Percentiles rank a stretch among this genome's conserved stretches.
Evolutionary conservation across 1,139 yeast species (phyloP).

Genomic region (Yamadazyma atlantica): DNA sequence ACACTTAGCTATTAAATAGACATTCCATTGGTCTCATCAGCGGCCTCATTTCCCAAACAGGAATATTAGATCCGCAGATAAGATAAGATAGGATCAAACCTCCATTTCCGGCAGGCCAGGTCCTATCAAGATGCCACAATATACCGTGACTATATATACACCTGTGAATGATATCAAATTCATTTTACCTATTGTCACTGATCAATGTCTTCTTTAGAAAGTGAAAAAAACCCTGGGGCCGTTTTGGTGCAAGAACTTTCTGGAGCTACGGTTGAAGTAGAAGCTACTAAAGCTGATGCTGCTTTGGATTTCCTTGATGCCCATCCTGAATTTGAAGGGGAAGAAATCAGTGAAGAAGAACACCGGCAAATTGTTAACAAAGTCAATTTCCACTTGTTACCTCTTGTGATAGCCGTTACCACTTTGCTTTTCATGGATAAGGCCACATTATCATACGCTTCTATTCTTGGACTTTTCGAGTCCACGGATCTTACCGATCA

Average conservation of each 20-base stretch:
- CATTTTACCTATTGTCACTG: neutral
- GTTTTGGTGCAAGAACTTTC: neutral
- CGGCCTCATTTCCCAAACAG: too few relatives aligned
- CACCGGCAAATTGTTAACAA: neutral
- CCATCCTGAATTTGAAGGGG: constrained; percentile 2
- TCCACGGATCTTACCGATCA: constrained; percentile 34
- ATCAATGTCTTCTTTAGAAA: constrained; percentile 1
- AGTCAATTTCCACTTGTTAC: constrained; percentile 2
- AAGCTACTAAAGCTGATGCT: constrained; percentile 2
- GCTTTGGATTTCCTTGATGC: constrained; percentile 1
- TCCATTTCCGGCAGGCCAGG: too few relatives aligned
- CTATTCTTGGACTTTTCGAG: constrained; percentile 40
- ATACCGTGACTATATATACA: too few relatives aligned
- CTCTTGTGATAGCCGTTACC: constrained; percentile 19
- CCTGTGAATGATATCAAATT: too few relatives aligned
- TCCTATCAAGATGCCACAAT: too few relatives aligned
- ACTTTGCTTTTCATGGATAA: constrained; percentile 44
- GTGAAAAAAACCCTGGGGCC: neutral
- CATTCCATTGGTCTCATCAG: too few relatives aligned
- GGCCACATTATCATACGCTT: constrained; percentile 41
- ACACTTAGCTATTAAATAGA: too few relatives aligned
- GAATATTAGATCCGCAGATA: too few relatives aligned
- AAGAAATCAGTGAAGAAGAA: constrained; percentile 2
- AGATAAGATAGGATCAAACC: too few relatives aligned
- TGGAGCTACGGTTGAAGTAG: neutral